Evolutionary conservation across 2,329 filamentous ascomycete genomes (phyloP).

Genomic region (Cladobotryum mycophilum): DNA sequence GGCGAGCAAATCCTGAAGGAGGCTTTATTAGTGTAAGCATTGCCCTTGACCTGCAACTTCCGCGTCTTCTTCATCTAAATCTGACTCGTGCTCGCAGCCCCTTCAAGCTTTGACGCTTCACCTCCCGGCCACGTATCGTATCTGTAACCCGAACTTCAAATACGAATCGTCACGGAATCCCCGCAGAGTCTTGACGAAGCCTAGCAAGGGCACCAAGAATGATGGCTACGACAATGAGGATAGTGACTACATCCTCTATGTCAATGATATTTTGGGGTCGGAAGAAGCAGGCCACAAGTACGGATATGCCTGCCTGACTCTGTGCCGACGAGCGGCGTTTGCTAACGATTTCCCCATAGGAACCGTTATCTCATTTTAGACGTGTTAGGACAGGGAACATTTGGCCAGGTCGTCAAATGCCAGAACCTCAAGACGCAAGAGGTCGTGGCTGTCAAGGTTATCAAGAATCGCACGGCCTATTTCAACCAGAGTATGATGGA

Average conservation of each 20-base stretch:
- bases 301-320: slow-evolving; percentile 23
- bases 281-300: slow-evolving; percentile 98
- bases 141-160: slow-evolving; percentile 97
- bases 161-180: slow-evolving; percentile 98
- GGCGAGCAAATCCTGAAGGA: slow-evolving; percentile 90
- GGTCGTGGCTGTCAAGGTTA: slow-evolving; percentile 96
- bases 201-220: slow-evolving; percentile 97
- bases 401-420: slow-evolving; percentile 97
- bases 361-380: slow-evolving; percentile 97
- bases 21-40: slow-evolving; percentile 88
- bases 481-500: slow-evolving; percentile 99
- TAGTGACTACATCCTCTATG: slow-evolving; percentile 97
- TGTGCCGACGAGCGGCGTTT: background rate
- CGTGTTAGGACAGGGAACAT: slow-evolving; percentile 93
- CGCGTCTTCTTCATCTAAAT: background rate
- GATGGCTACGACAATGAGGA: slow-evolving; percentile 99
- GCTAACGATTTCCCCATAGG: slow-evolving; percentile 35
- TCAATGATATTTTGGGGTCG: slow-evolving; percentile 96
- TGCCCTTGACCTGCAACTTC: background rate
- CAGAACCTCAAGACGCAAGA: slow-evolving; percentile 98
- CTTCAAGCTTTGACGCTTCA: slow-evolving; percentile 93
- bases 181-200: slow-evolving; percentile 90
- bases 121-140: slow-evolving; percentile 90
- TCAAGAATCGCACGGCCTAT: slow-evolving; percentile 98
- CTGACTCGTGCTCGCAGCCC: slow-evolving; percentile 48